Conservation (phyloP, 495 filamentous ascomycete genomes). For the Penicillium antarcticum region DNA sequence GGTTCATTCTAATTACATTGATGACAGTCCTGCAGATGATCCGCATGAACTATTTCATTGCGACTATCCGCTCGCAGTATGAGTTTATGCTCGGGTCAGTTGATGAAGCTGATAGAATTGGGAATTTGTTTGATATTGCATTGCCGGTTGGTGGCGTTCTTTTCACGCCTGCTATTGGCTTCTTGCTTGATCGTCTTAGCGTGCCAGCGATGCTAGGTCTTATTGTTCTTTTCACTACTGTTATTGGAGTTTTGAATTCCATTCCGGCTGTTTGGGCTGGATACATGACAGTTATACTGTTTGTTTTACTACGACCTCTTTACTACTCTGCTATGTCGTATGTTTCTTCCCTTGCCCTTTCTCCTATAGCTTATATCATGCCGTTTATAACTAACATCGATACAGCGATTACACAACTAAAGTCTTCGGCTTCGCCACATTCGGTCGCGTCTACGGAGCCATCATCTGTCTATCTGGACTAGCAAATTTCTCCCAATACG, state of each 20-base stretch:
- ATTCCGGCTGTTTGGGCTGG: slow-evolving; percentile 69
- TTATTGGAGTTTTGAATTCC: slow-evolving; percentile 75
- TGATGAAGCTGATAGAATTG: slow-evolving; percentile 62
- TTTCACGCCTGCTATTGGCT: slow-evolving; percentile 81
- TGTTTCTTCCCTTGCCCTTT: slow-evolving; percentile 17
- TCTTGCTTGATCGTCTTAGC: slow-evolving; percentile 65
- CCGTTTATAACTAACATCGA: slow-evolving; percentile 11
- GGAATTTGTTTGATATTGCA: slow-evolving; percentile 87
- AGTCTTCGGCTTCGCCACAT: slow-evolving; percentile 92
- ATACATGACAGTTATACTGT: slow-evolving; percentile 73
- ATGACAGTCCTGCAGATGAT: slow-evolving; percentile 97
- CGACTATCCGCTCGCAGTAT: slow-evolving; percentile 84
- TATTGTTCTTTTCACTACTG: slow-evolving; percentile 71
- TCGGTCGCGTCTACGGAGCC: slow-evolving; percentile 88
- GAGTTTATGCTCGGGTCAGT: slow-evolving; percentile 64
- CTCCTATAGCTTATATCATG: not conserved
- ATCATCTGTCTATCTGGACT: slow-evolving; percentile 87
- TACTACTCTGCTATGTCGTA: slow-evolving; percentile 54
- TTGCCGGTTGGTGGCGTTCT: slow-evolving; percentile 80
- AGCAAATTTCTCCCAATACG: slow-evolving; percentile 80
- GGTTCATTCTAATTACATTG: slow-evolving; percentile 87
- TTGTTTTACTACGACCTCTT: slow-evolving; percentile 54
- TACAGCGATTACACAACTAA: slow-evolving; percentile 81
- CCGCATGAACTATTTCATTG: slow-evolving; percentile 96
- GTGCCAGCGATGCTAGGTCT: slow-evolving; percentile 66